Conservation (phyloP, 306 rosid genomes). For the Cyclanthera cordifolia region DNA sequence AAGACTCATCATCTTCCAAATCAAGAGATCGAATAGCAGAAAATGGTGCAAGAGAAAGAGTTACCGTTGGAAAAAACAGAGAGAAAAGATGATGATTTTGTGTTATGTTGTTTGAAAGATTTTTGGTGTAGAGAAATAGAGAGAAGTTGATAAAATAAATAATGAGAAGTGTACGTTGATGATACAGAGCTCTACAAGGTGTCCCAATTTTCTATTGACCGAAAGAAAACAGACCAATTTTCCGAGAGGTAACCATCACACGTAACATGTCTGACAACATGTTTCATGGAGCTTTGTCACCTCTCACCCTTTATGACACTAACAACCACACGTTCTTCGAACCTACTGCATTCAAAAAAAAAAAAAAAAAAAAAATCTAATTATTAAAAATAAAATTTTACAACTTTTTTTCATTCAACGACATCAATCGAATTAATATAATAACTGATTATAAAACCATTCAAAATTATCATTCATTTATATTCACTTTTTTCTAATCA, state of each 20-base stretch:
- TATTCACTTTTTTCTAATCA: too few species aligned
- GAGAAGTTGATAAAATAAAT: background rate
- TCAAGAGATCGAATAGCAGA: background rate
- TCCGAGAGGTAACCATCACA: constrained; percentile 8
- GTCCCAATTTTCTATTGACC: background rate
- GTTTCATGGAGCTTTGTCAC: constrained; percentile 16
- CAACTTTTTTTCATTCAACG: too few species aligned
- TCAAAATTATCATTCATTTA: too few species aligned
- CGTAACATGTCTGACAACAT: constrained; percentile 15
- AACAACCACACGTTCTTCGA: constrained; percentile 7
- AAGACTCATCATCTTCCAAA: too few species aligned
- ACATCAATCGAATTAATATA: too few species aligned
- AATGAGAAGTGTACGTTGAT: background rate
- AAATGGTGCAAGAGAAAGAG: background rate
- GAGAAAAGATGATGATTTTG: background rate
- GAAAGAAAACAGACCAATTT: constrained; percentile 5
- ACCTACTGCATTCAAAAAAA: constrained; percentile 10
- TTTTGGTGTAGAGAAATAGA: background rate
- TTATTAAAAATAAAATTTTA: too few species aligned
- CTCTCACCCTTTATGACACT: background rate
- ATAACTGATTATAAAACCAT: too few species aligned
- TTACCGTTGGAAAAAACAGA: background rate
- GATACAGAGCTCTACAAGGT: background rate
- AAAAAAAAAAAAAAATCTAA: background rate
- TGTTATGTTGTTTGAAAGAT: background rate